Conservation (phyloP, 768 basidiomycete genomes). For the Phaeotremella skinneri region DNA sequence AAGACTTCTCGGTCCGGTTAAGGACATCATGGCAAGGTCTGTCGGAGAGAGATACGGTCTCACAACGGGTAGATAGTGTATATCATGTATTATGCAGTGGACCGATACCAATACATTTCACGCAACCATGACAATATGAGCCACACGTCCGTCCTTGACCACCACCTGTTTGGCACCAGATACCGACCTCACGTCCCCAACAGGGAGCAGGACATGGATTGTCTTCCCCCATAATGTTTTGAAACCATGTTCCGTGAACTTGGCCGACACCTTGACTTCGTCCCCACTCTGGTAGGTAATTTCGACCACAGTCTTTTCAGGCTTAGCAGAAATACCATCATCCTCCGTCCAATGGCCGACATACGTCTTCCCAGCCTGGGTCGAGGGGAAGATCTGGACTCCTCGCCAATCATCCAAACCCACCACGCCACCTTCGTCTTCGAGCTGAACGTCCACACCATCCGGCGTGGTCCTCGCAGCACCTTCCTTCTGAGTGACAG, state of each 20-base stretch:
- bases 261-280: conserved; percentile 30
- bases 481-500: conserved; percentile 43
- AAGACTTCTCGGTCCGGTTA: conserved; percentile 82
- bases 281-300: conserved; percentile 30
- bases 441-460: conserved; percentile 40
- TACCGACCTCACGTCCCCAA: conserved; percentile 38
- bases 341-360: conserved; percentile 49
- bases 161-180: conserved; percentile 24
- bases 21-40: conserved; percentile 84
- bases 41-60: conserved; percentile 64
- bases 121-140: conserved; percentile 14
- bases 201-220: conserved; percentile 40
- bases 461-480: conserved; percentile 37
- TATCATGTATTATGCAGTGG: no score
- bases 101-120: neutral
- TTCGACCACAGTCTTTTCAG: conserved; percentile 32
- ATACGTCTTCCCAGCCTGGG: conserved; percentile 10
- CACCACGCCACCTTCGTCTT: conserved; percentile 43
- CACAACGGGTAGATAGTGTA: conserved; percentile 27
- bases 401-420: conserved; percentile 51
- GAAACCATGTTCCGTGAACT: conserved; percentile 36
- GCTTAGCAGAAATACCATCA: conserved; percentile 45
- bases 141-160: conserved; percentile 25
- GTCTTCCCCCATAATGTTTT: conserved; percentile 39
- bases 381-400: conserved; percentile 47